These are phyloP conservation scores for Recurvomyces mirabilis DNA, from an alignment of 495 filamentous ascomycete species.

Conservation along the genomic window DNA sequence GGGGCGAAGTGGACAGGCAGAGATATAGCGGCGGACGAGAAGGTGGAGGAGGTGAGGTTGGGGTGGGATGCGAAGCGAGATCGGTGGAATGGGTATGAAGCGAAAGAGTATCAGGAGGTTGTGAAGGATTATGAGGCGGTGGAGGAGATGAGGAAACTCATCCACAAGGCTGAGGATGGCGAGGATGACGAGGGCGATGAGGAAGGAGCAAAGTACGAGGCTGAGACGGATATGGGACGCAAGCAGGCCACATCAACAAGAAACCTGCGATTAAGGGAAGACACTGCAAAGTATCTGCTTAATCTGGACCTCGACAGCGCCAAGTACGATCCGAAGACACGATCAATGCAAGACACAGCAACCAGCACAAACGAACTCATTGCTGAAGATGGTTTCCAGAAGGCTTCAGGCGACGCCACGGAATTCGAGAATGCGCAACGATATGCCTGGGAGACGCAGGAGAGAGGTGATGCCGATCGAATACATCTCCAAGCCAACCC, in stretches of 20 bases:
- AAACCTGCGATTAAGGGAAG: constrained; percentile 84
- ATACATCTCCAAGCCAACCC: constrained; percentile 92
- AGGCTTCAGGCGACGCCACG: constrained; percentile 81
- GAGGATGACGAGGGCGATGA: constrained; percentile 30
- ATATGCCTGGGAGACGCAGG: constrained; percentile 93
- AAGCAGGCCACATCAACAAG: constrained; percentile 81
- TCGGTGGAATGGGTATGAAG: constrained; percentile 93
- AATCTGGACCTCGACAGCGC: constrained; percentile 93
- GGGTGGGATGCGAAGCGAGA: constrained; percentile 99
- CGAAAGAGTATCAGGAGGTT: constrained; percentile 71
- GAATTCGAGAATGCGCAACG: constrained; percentile 84
- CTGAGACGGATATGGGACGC: constrained; percentile 92
- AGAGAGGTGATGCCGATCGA: constrained; percentile 59
- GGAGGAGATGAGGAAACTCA: constrained; percentile 60
- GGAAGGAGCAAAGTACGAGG: constrained; percentile 73
- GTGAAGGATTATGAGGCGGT: constrained; percentile 80
- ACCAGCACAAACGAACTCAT: constrained; percentile 76
- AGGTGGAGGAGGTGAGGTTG: constrained; percentile 69
- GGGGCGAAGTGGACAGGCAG: constrained; percentile 88
- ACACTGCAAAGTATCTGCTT: constrained; percentile 94
- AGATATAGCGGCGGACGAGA: constrained; percentile 86
- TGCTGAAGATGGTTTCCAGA: constrained; percentile 88
- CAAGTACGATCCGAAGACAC: constrained; percentile 95
- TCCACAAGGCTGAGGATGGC: constrained; percentile 32
- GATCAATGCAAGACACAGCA: constrained; percentile 82